A percentile compares a stretch with the other conserved stretches of the same genome.
phyloP scores from a whole-genome alignment of 2,329 filamentous ascomycete genomes.

The Curvularia eragrostidis region DNA sequence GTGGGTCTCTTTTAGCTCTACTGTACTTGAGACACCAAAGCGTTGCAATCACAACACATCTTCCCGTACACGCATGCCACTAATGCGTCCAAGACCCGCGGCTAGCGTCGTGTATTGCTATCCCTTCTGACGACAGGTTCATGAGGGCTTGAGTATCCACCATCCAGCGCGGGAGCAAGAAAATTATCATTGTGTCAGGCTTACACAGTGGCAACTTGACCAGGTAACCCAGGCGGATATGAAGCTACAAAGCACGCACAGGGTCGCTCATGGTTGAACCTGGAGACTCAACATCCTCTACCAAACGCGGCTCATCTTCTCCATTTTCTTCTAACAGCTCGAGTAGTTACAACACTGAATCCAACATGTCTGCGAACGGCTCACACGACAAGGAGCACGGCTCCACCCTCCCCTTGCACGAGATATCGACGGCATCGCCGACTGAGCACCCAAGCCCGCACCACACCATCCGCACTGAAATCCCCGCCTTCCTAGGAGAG shows the following conservation, averaged over 20 bases:
- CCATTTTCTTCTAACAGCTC: neutral
- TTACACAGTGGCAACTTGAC: neutral
- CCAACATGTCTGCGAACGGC: conserved; percentile 19
- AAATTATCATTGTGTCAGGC: conserved; percentile 4
- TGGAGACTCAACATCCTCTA: neutral
- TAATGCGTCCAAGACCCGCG: conserved; percentile 1
- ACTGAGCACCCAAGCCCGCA: conserved; percentile 6
- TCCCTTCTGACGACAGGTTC: conserved; percentile 3
- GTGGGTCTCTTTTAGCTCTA: conserved; percentile 1
- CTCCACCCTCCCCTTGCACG: conserved; percentile 22
- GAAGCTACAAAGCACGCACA: neutral
- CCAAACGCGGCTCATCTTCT: neutral
- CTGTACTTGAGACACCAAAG: neutral
- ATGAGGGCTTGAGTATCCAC: neutral
- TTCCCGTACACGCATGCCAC: conserved; percentile 3
- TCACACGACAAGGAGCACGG: conserved; percentile 10
- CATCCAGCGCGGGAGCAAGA: neutral
- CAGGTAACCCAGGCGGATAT: conserved; percentile 5
- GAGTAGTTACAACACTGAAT: neutral
- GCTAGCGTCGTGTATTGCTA: conserved; percentile 3
- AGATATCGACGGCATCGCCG: conserved; percentile 17
- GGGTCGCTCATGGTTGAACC: neutral
- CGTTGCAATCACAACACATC: conserved; percentile 5
- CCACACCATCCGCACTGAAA: conserved; percentile 26
- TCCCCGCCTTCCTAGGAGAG: conserved; percentile 48